phyloP scores from a whole-genome alignment of 2,329 filamentous ascomycete species.

The Dendryphion nanum region DNA sequence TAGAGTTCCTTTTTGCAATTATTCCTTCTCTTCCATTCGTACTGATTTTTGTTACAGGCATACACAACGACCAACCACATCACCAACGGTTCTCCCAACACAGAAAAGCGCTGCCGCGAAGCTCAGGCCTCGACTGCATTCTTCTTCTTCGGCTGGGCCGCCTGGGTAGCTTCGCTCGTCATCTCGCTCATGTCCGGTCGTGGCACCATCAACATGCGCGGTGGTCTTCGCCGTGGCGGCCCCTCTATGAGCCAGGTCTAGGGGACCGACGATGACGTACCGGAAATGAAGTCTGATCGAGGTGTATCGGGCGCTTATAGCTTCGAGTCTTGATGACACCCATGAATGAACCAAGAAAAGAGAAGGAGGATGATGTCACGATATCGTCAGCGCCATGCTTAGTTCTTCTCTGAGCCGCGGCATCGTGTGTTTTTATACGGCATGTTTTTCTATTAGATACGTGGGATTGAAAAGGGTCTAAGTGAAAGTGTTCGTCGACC shows the following conservation, averaged over 20 bases:
- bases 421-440: too few species aligned
- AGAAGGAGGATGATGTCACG: too few species aligned
- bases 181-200: conserved; percentile 57
- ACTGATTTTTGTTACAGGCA: conserved; percentile 26
- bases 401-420: too few species aligned
- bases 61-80: conserved; percentile 55
- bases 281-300: too few species aligned
- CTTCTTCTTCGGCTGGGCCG: conserved; percentile 73
- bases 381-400: too few species aligned
- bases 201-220: conserved; percentile 47
- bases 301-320: too few species aligned
- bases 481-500: too few species aligned
- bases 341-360: too few species aligned
- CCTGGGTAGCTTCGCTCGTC: conserved; percentile 56
- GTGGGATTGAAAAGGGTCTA: too few species aligned
- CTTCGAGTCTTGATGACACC: too few species aligned
- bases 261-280: conserved; percentile 33
- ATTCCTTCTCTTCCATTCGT: too few species aligned
- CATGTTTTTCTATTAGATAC: too few species aligned
- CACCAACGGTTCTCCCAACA: conserved; percentile 60
- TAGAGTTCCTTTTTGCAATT: neutral
- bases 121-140: conserved; percentile 74
- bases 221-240: conserved; percentile 46
- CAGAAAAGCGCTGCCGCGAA: conserved; percentile 67
- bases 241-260: conserved; percentile 59